phyloP scores from a whole-genome alignment of 129 eudicot genomes.

The Calendula officinalis region DNA sequence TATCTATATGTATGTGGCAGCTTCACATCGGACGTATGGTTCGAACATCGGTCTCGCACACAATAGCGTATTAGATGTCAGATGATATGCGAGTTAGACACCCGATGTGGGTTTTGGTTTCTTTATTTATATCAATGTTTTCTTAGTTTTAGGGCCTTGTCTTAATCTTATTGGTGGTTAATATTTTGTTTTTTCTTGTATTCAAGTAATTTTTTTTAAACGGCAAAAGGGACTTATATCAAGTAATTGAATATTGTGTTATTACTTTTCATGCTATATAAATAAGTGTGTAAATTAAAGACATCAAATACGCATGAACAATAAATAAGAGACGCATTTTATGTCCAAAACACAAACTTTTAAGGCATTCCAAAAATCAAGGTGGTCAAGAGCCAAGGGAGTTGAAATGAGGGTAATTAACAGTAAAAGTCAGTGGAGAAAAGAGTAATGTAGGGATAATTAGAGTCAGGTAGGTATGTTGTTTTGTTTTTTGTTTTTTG shows the following conservation, averaged over 20 bases:
- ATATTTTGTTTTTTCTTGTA: too few relatives aligned
- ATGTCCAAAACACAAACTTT: conserved; percentile 42
- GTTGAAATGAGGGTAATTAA: conserved; percentile 43
- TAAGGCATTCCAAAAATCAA: conserved; percentile 43
- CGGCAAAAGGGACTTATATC: too few relatives aligned
- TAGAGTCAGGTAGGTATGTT: conserved; percentile 32
- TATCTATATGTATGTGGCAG: too few relatives aligned
- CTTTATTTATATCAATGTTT: too few relatives aligned
- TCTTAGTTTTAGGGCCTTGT: too few relatives aligned
- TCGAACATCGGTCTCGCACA: too few relatives aligned
- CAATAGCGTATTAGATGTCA: too few relatives aligned
- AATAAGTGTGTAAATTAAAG: not conserved
- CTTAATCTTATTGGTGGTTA: too few relatives aligned
- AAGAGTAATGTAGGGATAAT: conserved; percentile 36
- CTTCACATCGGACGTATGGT: too few relatives aligned
- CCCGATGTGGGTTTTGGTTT: too few relatives aligned
- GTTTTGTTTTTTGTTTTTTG: conserved; percentile 9
- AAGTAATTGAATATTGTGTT: not conserved
- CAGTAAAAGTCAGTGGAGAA: conserved; percentile 38
- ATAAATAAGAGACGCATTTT: conserved; percentile 36
- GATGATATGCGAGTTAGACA: too few relatives aligned
- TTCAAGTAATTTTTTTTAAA: too few relatives aligned
- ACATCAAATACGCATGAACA: conserved; percentile 5
- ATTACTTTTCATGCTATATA: not conserved
- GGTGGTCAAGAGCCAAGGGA: conserved; percentile 38